Evolutionary conservation across 495 filamentous ascomycete genomes (phyloP).

Genomic region (Copromyces sp.): DNA sequence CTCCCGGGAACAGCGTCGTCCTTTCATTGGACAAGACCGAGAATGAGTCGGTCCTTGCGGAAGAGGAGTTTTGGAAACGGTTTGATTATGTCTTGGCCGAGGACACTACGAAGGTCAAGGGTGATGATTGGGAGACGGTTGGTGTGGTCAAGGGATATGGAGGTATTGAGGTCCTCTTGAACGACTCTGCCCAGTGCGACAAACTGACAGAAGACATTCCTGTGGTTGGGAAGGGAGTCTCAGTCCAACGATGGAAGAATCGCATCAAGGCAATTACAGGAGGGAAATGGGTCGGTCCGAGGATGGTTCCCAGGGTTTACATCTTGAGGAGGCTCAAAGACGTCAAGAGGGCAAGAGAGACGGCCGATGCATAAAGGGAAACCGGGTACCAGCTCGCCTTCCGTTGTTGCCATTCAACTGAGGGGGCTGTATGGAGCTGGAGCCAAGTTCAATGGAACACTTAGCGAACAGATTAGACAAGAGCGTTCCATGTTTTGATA

Average conservation of each 20-base stretch:
- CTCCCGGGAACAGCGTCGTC: constrained; percentile 5
- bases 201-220: constrained; percentile 15
- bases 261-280: constrained; percentile 30
- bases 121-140: constrained; percentile 63
- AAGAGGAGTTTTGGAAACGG: constrained; percentile 62
- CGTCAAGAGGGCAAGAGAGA: background rate
- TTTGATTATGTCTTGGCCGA: constrained; percentile 80
- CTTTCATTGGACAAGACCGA: constrained; percentile 55
- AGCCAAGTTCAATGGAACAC: too few relatives aligned
- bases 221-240: constrained; percentile 25
- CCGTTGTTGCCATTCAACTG: too few relatives aligned
- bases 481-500: too few relatives aligned
- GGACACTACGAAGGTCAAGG: constrained; percentile 39
- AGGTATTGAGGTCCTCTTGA: constrained; percentile 55
- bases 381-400: too few relatives aligned
- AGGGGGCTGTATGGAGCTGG: too few relatives aligned
- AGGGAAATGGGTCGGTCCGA: constrained; percentile 55
- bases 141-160: constrained; percentile 59
- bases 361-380: background rate
- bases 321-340: constrained; percentile 41
- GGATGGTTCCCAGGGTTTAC: constrained; percentile 48
- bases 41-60: constrained; percentile 41
- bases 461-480: too few relatives aligned
- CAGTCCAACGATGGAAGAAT: constrained; percentile 22
- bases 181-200: constrained; percentile 14